Evolutionary conservation across 2,329 filamentous ascomycete genomes (phyloP).

Genomic region (Ambrosiella xylebori): DNA sequence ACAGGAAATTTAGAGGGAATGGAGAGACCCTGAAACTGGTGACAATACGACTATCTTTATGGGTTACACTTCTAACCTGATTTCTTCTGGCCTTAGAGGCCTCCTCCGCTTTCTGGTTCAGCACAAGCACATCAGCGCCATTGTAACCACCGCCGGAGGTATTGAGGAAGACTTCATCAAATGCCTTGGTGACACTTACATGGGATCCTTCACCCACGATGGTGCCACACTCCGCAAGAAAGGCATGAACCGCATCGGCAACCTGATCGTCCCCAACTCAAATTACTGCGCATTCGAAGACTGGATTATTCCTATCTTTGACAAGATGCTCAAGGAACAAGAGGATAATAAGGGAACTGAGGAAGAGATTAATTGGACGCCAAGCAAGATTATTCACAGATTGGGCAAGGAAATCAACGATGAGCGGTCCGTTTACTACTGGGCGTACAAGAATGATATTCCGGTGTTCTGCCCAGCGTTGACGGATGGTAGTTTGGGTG

Average conservation of each 20-base stretch:
- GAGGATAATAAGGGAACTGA: constrained; percentile 56
- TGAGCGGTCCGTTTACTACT: constrained; percentile 84
- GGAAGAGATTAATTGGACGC: constrained; percentile 73
- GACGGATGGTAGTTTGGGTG: constrained; percentile 85
- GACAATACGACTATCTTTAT: constrained; percentile 85
- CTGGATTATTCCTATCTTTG: constrained; percentile 91
- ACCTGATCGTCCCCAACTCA: constrained; percentile 85
- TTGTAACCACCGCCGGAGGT: constrained; percentile 89
- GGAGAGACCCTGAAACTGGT: constrained; percentile 62
- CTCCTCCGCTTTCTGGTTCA: constrained; percentile 84
- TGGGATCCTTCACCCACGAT: constrained; percentile 64
- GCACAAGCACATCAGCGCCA: constrained; percentile 78
- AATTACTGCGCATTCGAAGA: constrained; percentile 95
- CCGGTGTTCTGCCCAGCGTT: constrained; percentile 93
- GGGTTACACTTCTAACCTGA: constrained; percentile 93
- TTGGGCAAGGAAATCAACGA: constrained; percentile 90
- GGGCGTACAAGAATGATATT: constrained; percentile 93
- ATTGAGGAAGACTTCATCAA: constrained; percentile 98
- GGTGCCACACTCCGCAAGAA: constrained; percentile 65
- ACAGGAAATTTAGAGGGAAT: constrained; percentile 39
- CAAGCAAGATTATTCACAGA: constrained; percentile 75
- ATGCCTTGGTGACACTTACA: constrained; percentile 84
- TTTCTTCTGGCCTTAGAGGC: constrained; percentile 85
- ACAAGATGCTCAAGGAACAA: constrained; percentile 85
- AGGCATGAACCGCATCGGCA: constrained; percentile 90